phyloP scores from a whole-genome alignment of 2,329 filamentous ascomycete genomes.

The Alternaria arbusti region DNA sequence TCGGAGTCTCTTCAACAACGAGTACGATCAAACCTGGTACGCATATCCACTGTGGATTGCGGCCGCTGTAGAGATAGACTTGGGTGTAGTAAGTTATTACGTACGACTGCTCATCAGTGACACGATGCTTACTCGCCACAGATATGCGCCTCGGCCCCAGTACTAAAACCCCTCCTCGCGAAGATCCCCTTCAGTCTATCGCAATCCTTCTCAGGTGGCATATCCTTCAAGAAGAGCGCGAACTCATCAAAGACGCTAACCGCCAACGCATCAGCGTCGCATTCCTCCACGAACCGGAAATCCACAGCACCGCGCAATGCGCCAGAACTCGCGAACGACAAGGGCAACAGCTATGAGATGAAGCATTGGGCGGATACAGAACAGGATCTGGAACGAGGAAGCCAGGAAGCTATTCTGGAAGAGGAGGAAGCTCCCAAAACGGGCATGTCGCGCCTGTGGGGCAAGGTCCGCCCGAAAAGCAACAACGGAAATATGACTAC shows the following conservation, averaged over 20 bases:
- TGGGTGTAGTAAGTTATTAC: slow-evolving; percentile 51
- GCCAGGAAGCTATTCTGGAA: slow-evolving; percentile 10
- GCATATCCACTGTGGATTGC: slow-evolving; percentile 56
- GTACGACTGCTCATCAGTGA: background rate
- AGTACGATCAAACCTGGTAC: slow-evolving; percentile 55
- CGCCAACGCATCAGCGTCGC: slow-evolving; percentile 8
- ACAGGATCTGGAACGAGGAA: slow-evolving; percentile 5
- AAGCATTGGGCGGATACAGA: slow-evolving; percentile 27
- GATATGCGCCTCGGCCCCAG: slow-evolving; percentile 43
- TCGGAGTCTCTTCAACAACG: slow-evolving; percentile 46
- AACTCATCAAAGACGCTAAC: slow-evolving; percentile 10
- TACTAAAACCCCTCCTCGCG: slow-evolving; percentile 36
- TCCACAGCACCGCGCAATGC: slow-evolving; percentile 16
- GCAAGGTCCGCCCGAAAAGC: slow-evolving; percentile 10
- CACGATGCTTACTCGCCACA: slow-evolving; percentile 1
- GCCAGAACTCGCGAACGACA: slow-evolving; percentile 19
- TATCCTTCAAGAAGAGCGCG: slow-evolving; percentile 14
- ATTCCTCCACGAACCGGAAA: slow-evolving; percentile 17
- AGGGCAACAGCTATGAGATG: slow-evolving; percentile 30
- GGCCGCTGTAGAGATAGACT: slow-evolving; percentile 54
- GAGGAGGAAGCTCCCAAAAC: slow-evolving; percentile 1
- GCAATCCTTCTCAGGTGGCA: slow-evolving; percentile 16
- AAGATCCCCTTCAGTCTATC: slow-evolving; percentile 36
- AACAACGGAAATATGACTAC: background rate
- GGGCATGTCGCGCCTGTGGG: slow-evolving; percentile 13